Conservation (phyloP, 2,329 filamentous ascomycete species). For the Lithohypha guttulata region DNA sequence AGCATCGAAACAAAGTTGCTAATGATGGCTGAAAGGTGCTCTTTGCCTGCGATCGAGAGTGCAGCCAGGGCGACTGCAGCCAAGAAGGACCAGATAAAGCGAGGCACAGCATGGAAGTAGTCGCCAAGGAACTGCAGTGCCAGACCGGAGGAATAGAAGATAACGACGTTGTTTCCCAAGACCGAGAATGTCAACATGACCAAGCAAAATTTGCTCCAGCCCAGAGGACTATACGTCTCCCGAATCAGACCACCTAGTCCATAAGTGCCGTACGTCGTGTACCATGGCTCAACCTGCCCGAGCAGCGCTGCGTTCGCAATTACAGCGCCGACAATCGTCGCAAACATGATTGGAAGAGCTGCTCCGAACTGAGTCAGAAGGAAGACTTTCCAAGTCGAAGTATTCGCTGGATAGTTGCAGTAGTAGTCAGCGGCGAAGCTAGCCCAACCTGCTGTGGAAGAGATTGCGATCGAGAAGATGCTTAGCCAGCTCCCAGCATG, state of each 20-base stretch:
- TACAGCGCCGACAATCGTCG: slow-evolving; percentile 35
- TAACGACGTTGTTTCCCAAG: slow-evolving; percentile 32
- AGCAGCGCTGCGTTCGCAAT: slow-evolving; percentile 31
- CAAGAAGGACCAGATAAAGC: slow-evolving; percentile 37
- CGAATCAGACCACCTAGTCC: slow-evolving; percentile 40
- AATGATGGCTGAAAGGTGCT: slow-evolving; percentile 33
- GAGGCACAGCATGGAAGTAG: slow-evolving; percentile 42
- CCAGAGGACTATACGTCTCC: slow-evolving; percentile 35
- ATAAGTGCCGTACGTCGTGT: slow-evolving; percentile 33
- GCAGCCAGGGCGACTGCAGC: slow-evolving; percentile 35
- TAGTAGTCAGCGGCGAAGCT: slow-evolving; percentile 21
- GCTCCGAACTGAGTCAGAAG: slow-evolving; percentile 16
- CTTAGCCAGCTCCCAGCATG: slow-evolving; percentile 25
- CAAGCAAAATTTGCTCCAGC: slow-evolving; percentile 40
- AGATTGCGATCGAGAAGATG: slow-evolving; percentile 20
- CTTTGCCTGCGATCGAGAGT: slow-evolving; percentile 34
- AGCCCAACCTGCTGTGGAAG: slow-evolving; percentile 19
- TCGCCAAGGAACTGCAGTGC: slow-evolving; percentile 39
- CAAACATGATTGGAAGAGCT: slow-evolving; percentile 25
- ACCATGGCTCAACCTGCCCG: slow-evolving; percentile 23
- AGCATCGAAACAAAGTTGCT: slow-evolving; percentile 37
- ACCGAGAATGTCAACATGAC: slow-evolving; percentile 20
- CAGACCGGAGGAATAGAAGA: slow-evolving; percentile 35
- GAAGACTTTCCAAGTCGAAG: slow-evolving; percentile 18
- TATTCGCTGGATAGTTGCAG: slow-evolving; percentile 20